Percentiles rank a stretch among this genome's conserved stretches.
Conservation (phyloP, 176 grass and related monocot species). For the Saccharum officinarum region DNA sequence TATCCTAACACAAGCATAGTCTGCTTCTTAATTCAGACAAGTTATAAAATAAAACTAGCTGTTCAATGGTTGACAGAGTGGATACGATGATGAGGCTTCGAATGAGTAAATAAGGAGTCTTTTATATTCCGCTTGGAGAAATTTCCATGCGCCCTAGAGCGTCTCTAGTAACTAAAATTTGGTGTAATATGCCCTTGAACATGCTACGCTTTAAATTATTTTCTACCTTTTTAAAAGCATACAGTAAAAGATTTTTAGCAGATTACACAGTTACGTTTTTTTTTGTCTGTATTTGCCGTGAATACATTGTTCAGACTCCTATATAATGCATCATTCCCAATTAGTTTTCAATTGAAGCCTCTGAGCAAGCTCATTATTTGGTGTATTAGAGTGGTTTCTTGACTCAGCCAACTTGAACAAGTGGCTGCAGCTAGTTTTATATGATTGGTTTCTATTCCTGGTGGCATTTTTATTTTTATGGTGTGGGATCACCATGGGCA, state of each 20-base stretch:
- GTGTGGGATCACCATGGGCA: not conserved
- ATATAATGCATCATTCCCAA: not conserved
- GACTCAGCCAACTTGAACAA: slow-evolving; percentile 22
- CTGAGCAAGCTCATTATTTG: slow-evolving; percentile 13
- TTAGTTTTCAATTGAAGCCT: not conserved
- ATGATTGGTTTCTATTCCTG: not conserved
- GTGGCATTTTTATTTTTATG: not conserved
- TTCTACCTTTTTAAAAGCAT: not conserved
- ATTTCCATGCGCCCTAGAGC: not conserved
- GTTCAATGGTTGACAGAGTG: not conserved
- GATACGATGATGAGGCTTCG: not conserved
- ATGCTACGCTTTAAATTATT: not conserved
- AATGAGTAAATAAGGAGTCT: not conserved
- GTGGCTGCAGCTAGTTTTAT: not conserved
- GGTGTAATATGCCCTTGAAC: not conserved
- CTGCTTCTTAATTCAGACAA: slow-evolving; percentile 12
- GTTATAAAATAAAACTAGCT: not conserved
- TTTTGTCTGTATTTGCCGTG: slow-evolving; percentile 7
- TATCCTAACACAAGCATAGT: slow-evolving; percentile 29
- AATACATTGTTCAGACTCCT: not conserved
- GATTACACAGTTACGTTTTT: not conserved
- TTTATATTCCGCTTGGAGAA: not conserved
- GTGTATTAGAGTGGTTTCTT: slow-evolving; percentile 25
- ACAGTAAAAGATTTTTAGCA: not conserved
- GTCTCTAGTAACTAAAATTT: not conserved